Conservation (phyloP, 805 yeast species). For the Naumovozyma baii region DNA sequence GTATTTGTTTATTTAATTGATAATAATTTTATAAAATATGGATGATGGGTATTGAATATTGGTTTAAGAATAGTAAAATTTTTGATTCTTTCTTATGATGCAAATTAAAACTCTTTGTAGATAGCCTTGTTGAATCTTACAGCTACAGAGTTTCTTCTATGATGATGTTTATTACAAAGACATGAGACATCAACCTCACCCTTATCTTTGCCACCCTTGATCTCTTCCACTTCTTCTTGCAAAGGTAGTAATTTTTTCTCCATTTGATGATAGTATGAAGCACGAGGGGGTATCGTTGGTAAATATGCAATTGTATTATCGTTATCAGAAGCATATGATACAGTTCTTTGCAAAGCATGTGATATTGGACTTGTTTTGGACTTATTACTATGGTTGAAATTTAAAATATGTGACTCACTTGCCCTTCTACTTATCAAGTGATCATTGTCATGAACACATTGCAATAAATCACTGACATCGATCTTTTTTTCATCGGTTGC, state of each 20-base stretch:
- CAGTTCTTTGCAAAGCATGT: constrained; percentile 3
- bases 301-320: constrained; percentile 1
- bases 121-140: constrained; percentile 18
- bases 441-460: constrained; percentile 7
- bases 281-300: background rate
- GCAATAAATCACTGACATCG: constrained; percentile 12
- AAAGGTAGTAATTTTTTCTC: constrained; percentile 5
- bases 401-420: background rate
- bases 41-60: too few species aligned
- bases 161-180: constrained; percentile 27
- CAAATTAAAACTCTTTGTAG: constrained; percentile 3
- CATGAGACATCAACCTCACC: background rate
- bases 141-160: constrained; percentile 23
- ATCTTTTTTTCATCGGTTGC: background rate
- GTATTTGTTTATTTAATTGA: too few species aligned
- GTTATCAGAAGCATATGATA: constrained; percentile 6
- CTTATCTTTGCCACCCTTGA: background rate
- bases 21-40: too few species aligned
- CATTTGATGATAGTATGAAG: background rate
- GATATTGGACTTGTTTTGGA: too few species aligned
- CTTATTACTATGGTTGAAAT: background rate
- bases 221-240: background rate
- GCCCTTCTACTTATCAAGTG: constrained; percentile 1
- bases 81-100: too few species aligned
- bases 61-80: too few species aligned